A percentile compares a stretch with the other conserved stretches of the same genome.
phyloP scores from a whole-genome alignment of 108 stramenopile genomes.

The Discostella pseudostelligera region DNA sequence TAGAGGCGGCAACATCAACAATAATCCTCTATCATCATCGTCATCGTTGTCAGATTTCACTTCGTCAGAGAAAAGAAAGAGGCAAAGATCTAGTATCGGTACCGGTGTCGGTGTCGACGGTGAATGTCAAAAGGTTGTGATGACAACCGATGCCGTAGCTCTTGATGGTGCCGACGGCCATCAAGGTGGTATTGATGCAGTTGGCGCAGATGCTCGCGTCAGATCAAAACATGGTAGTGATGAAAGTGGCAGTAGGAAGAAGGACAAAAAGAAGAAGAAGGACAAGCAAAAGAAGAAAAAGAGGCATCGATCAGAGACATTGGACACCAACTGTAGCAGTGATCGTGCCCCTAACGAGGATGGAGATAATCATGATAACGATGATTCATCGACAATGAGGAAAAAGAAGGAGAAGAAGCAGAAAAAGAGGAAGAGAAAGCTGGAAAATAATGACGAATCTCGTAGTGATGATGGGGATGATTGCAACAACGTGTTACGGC shows the following conservation, averaged over 20 bases:
- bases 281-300: slow-evolving; percentile 4
- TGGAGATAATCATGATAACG: slow-evolving; percentile 1
- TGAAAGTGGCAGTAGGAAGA: not conserved
- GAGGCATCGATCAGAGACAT: not conserved
- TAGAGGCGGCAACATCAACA: too few relatives aligned
- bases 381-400: not conserved
- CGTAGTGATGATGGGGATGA: not conserved
- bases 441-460: not conserved
- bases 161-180: too few relatives aligned
- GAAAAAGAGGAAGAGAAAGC: slow-evolving; percentile 4
- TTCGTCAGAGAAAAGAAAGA: not conserved
- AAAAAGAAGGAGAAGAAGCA: slow-evolving; percentile 9
- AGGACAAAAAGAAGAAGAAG: slow-evolving; percentile 16
- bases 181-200: not conserved
- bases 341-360: not conserved
- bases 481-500: not conserved
- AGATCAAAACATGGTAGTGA: not conserved
- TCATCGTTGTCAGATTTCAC: too few relatives aligned
- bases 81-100: too few relatives aligned
- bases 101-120: too few relatives aligned
- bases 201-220: not conserved
- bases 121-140: too few relatives aligned
- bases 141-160: too few relatives aligned
- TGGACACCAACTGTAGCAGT: not conserved
- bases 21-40: too few relatives aligned